Evolutionary conservation across 768 basidiomycete species (phyloP), one percentile per base, ranked within the genome.

Genomic region (Asterophora lycoperdoides): DNA sequence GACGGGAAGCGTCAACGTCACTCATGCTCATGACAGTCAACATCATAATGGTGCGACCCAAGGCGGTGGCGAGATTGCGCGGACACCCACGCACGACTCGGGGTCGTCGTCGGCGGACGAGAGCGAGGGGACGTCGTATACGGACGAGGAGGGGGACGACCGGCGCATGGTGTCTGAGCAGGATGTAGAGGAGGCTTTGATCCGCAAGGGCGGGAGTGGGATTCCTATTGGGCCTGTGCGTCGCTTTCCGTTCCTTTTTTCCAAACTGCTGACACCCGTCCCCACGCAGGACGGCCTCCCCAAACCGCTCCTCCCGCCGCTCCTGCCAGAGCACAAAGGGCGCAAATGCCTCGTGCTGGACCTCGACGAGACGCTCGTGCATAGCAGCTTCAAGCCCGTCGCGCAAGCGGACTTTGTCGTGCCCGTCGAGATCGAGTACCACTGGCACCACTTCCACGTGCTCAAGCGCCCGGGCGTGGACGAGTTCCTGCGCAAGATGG

Each of bases 401-500:
- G 79, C 76, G 51, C 86, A 90, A 57, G 93, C 95, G 18, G 96
- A 99, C 73, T 99, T 92, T 68, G 88, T 98, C 55, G 95, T 99
- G 3, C 96, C 96, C 1, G 96, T 99, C 23, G 96, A 98, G 68
- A 99, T 99, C 51, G 96, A 99, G 62, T 93, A 88, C 56, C 88
- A 95, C 62, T 93, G 88, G 81, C 96, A 99, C 66, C 96, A 99
- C 60, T 93, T 98, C 56, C 96, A 98, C 68, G 96, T 98, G 40
- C 88, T 98, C 66, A 98, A 98, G 67, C 86, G 96, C 40, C 96
- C 96, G 13, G 96, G 96, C 9, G 96, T 99, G 13, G 96, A 99
- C 64, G 86, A 85, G 61, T 99, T 98, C 68, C 70, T 99, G 64
- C 88, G 87, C 73, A 84, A 83, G 68, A 98, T 98, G 96, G 96